Conservation (phyloP, 176 grass and related monocot genomes). For the Aegilops speltoides region DNA sequence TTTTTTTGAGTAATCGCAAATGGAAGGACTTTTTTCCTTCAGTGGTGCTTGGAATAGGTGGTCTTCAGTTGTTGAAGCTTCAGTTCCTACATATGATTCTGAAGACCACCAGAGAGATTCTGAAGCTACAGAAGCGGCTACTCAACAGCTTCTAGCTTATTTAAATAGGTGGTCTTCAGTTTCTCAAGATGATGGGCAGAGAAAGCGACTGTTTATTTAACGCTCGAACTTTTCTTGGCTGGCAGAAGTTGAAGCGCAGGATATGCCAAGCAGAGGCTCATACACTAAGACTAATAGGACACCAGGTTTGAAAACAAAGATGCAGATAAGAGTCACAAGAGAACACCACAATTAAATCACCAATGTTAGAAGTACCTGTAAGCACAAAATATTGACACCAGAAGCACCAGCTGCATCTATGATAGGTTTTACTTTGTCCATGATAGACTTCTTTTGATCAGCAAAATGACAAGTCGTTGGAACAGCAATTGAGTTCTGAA, state of each 20-base stretch:
- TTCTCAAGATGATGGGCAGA: neutral
- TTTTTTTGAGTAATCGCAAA: neutral
- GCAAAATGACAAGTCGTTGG: conserved; percentile 73
- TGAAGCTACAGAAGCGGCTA: neutral
- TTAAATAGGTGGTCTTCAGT: neutral
- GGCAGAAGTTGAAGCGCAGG: neutral
- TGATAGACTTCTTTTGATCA: conserved; percentile 87
- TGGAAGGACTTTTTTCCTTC: neutral
- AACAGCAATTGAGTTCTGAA: conserved; percentile 89
- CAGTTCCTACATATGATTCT: too few species aligned
- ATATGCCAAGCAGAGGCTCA: neutral
- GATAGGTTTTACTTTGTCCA: conserved; percentile 83
- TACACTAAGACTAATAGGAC: neutral
- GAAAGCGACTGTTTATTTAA: neutral
- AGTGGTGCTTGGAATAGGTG: neutral
- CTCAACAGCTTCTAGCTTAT: neutral
- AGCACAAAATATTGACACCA: conserved; percentile 90
- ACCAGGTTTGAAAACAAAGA: conserved; percentile 1
- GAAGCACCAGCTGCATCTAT: conserved; percentile 86
- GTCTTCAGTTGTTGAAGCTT: too few species aligned
- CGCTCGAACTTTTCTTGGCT: neutral
- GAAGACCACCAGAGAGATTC: neutral
- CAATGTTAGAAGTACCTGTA: conserved; percentile 57
- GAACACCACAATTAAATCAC: neutral
- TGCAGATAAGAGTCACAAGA: neutral